Base-by-base conservation (phyloP, 768 basidiomycete genomes). In the Lactifluus piperatus region DNA sequence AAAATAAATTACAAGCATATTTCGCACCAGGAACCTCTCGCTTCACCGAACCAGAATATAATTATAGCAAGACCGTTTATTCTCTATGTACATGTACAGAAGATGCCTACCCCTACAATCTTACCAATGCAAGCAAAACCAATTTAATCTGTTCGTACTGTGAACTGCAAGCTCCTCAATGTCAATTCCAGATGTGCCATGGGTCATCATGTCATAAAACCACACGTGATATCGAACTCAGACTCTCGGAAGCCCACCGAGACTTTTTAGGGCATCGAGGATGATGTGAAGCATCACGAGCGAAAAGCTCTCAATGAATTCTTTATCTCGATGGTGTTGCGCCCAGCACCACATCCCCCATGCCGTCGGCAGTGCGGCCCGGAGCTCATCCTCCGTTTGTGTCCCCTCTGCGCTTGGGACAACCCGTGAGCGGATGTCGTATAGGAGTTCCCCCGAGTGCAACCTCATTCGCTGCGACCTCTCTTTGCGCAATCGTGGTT, bases 321-420 rank as follows among this genome's bases (percentile, higher is more conserved):
- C 50, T 27, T 41, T 30, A 9, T 58, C 36, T 32, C 64, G 66
- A 56, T 75, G 73, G 44, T 73, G 66, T 26, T 77, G 73, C 58
- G 37, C 51, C 51, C 51, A 51, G 2, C 29, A 16, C 51, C 51
- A 39, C 26, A 14, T 20, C 22, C 22, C 34, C 51, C 51, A 51
- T 2, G 51, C 51, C 16, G 6, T 24, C 18, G 18, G 26, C 51
- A 39, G 39, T 27, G 36, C 43, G 43, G 43, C 43, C 43, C 43
- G 43, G 4, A 22, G 8, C 6, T 20, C 7, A 4, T 24, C 43
- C 11, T 44, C 43, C 43, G 43, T 13, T 13, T 9, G 43, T 5
- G 22, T 11, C 43, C 13, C 10, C 8, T 34, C 34, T 34, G 39
- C 36, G 2, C 24, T 51, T 24, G 16, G 34, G 14, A 39, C 9